Conservation (phyloP, 2,329 filamentous ascomycete species). For the Sclerotinia spermophila region DNA sequence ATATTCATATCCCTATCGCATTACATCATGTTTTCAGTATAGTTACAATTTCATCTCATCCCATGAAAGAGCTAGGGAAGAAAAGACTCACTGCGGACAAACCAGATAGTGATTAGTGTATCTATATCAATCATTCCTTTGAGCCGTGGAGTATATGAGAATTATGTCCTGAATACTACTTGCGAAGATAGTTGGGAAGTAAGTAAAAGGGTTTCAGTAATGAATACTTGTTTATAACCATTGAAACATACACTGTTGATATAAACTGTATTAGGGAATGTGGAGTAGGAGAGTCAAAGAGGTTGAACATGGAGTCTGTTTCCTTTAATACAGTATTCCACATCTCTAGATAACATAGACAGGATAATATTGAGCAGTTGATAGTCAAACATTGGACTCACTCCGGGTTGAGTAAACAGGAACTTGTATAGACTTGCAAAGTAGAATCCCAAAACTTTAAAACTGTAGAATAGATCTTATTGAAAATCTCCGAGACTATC, state of each 20-base stretch:
- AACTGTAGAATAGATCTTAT: slow-evolving; percentile 9
- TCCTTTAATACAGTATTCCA: not conserved
- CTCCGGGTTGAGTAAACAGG: not conserved
- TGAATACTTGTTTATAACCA: not conserved
- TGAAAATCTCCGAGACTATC: slow-evolving; percentile 3
- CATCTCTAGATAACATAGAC: not conserved
- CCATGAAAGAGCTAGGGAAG: not conserved
- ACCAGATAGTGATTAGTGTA: not conserved
- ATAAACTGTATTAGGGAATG: no score
- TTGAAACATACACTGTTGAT: no score
- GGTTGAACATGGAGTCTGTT: not conserved
- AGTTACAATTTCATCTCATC: not conserved
- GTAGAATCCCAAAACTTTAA: not conserved
- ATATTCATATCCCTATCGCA: no score
- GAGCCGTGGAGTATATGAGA: not conserved
- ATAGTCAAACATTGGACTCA: not conserved
- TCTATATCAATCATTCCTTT: not conserved
- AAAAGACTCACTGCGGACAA: not conserved
- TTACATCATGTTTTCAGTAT: not conserved
- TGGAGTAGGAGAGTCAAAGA: not conserved
- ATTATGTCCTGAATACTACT: not conserved
- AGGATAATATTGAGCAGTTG: not conserved
- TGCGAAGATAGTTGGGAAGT: not conserved
- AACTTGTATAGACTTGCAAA: not conserved
- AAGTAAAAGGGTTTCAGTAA: not conserved